phyloP scores from a whole-genome alignment of 129 eudicot genomes.

The Lactuca saligna region DNA sequence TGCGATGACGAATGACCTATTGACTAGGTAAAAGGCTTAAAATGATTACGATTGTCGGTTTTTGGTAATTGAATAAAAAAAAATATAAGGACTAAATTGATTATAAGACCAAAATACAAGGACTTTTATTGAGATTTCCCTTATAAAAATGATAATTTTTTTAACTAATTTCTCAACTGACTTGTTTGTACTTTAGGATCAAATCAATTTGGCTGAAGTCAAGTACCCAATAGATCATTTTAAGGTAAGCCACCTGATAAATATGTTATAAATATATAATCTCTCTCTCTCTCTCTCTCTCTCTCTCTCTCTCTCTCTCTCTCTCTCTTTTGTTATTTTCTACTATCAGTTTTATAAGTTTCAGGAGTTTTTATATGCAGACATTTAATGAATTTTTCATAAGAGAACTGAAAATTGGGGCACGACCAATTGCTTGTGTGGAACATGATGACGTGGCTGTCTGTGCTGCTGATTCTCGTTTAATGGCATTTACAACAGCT shows the following conservation, averaged over 20 bases:
- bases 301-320: no score
- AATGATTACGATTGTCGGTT: no score
- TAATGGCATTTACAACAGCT: slow-evolving; percentile 74
- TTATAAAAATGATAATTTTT: neutral
- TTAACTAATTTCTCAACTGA: neutral
- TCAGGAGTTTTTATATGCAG: slow-evolving; percentile 47
- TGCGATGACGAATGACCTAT: no score
- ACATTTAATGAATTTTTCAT: slow-evolving; percentile 93
- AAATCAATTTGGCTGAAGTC: slow-evolving; percentile 71
- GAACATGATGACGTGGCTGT: slow-evolving; percentile 88
- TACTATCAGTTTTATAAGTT: neutral
- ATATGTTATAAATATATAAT: no score
- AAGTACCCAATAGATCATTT: slow-evolving; percentile 86
- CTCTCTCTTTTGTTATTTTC: slow-evolving; percentile 12
- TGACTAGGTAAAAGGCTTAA: no score
- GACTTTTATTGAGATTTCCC: no score
- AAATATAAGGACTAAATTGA: no score
- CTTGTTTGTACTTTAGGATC: slow-evolving; percentile 63
- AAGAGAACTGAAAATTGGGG: slow-evolving; percentile 88
- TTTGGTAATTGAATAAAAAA: no score
- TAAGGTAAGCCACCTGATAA: slow-evolving; percentile 49
- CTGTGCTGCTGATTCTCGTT: slow-evolving; percentile 93
- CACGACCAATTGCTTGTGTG: slow-evolving; percentile 59
- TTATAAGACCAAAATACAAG: no score
- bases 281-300: no score